Evolutionary conservation across 2,329 filamentous ascomycete genomes (phyloP).

Genomic region (Neonectria punicea): DNA sequence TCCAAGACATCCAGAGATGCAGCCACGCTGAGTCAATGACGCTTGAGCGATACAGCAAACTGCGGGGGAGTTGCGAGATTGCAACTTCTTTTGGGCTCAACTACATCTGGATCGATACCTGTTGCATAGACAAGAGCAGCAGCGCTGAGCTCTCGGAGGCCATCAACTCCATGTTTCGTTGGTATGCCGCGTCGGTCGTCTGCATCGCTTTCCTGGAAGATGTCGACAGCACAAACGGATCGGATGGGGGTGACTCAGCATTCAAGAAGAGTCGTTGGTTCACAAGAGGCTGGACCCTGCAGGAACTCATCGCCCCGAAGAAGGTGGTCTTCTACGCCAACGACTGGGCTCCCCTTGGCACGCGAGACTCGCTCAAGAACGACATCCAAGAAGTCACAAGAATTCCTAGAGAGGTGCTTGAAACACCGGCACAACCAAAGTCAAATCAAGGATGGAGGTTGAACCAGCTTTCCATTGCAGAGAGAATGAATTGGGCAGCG

Average conservation of each 20-base stretch:
- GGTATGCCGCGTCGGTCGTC: constrained; percentile 43
- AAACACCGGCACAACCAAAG: constrained; percentile 22
- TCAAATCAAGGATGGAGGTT: constrained; percentile 17
- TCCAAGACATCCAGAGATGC: constrained; percentile 27
- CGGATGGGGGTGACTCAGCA: neutral
- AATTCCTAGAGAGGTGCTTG: constrained; percentile 33
- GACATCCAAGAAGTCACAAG: constrained; percentile 33
- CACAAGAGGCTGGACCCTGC: constrained; percentile 44
- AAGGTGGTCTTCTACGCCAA: constrained; percentile 40
- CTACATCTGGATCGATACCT: constrained; percentile 47
- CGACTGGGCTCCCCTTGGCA: constrained; percentile 36
- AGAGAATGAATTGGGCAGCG: constrained; percentile 47
- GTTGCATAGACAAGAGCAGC: constrained; percentile 47
- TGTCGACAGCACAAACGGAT: constrained; percentile 17
- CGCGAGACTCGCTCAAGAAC: constrained; percentile 31
- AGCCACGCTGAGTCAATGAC: neutral
- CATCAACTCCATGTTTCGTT: constrained; percentile 49
- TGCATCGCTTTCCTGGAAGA: constrained; percentile 44
- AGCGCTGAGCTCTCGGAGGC: constrained; percentile 47
- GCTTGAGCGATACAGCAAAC: constrained; percentile 30
- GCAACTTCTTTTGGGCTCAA: constrained; percentile 29
- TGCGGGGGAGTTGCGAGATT: constrained; percentile 35
- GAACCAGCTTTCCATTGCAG: constrained; percentile 35
- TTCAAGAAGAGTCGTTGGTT: constrained; percentile 40
- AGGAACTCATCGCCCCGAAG: constrained; percentile 44